These are phyloP conservation scores for Alternaria longipes DNA, from an alignment of 2,329 filamentous ascomycete species.

Conservation along the genomic window DNA sequence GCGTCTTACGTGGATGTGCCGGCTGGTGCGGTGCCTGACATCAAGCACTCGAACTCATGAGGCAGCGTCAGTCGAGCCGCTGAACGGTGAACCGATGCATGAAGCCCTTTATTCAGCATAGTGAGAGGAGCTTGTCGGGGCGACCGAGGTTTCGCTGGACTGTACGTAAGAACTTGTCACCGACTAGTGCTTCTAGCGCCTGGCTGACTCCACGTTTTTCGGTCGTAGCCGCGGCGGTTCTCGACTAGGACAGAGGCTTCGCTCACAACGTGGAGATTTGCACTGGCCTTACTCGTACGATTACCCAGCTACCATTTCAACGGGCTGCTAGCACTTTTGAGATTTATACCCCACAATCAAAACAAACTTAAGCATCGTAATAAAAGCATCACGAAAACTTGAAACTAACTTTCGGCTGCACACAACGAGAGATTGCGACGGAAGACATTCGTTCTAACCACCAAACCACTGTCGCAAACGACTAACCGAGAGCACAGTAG, in stretches of 20 bases:
- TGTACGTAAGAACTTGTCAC: background rate
- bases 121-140: constrained; percentile 1
- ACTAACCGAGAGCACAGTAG: background rate
- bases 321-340: background rate
- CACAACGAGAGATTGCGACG: background rate
- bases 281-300: background rate
- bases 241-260: background rate
- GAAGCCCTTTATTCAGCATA: background rate
- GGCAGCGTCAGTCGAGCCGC: background rate
- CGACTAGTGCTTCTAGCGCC: background rate
- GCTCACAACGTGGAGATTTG: constrained; percentile 5
- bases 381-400: background rate
- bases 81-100: background rate
- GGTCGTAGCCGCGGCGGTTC: constrained; percentile 1
- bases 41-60: background rate
- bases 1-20: background rate
- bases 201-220: constrained; percentile 1
- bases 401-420: background rate
- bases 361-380: background rate
- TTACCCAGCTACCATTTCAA: constrained; percentile 1
- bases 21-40: background rate
- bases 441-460: background rate
- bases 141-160: background rate
- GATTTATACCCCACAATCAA: background rate
- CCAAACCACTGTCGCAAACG: background rate